These are phyloP conservation scores for Aspergillus udagawae DNA, from an alignment of 2,329 filamentous ascomycete species.

Conservation along the genomic window DNA sequence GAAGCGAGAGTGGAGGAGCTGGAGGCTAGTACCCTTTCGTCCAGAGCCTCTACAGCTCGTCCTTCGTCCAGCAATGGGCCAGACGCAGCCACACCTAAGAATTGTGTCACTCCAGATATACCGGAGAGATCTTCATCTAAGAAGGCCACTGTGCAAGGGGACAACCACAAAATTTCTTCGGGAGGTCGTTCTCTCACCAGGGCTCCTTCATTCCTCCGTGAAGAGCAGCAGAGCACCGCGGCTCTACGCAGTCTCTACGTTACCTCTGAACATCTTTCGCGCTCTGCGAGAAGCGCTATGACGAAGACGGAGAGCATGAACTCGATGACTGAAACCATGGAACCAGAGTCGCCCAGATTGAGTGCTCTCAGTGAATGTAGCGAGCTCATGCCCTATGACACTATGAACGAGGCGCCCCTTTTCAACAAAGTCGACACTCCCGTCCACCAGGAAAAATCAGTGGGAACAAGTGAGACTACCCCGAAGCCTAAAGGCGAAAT, in stretches of 20 bases:
- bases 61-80: slow-evolving; percentile 23
- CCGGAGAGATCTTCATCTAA: slow-evolving; percentile 39
- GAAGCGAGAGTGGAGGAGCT: slow-evolving; percentile 38
- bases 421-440: slow-evolving; percentile 28
- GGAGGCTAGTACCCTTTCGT: slow-evolving; percentile 16
- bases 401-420: slow-evolving; percentile 13
- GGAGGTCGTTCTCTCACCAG: slow-evolving; percentile 27
- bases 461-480: slow-evolving; percentile 13
- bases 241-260: slow-evolving; percentile 38
- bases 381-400: slow-evolving; percentile 35
- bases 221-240: slow-evolving; percentile 33
- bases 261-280: slow-evolving; percentile 26
- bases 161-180: slow-evolving; percentile 16
- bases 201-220: slow-evolving; percentile 39
- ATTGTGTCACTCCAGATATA: slow-evolving; percentile 28
- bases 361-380: slow-evolving; percentile 45
- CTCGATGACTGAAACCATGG: slow-evolving; percentile 30
- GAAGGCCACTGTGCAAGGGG: slow-evolving; percentile 18
- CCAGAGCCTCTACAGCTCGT: slow-evolving; percentile 23
- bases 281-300: slow-evolving; percentile 23
- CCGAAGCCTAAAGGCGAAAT: slow-evolving; percentile 12
- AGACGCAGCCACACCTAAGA: slow-evolving; percentile 26
- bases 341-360: slow-evolving; percentile 38
- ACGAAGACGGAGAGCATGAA: slow-evolving; percentile 35
- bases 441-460: slow-evolving; percentile 16